Evolutionary conservation across 2,329 filamentous ascomycete species (phyloP), one percentile per base, ranked within the genome.

Genomic region (Fusarium poae): DNA sequence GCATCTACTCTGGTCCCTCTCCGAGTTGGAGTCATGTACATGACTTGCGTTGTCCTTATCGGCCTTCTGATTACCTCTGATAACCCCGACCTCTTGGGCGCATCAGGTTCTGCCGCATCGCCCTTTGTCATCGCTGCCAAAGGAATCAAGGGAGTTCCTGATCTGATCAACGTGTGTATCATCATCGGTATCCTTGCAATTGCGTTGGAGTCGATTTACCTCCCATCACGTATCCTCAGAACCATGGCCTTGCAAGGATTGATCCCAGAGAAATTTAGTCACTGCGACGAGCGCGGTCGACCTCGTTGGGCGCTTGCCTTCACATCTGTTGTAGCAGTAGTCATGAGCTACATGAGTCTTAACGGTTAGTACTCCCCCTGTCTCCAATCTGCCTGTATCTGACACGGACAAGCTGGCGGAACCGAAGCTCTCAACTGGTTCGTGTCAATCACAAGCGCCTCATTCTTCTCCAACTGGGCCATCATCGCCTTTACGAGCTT

Each of bases 161-260:
- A 62, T 15, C 29, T 72, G 11, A 49, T 72, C 12, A 72, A 72
- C 9, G 67, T 55, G 4, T 62, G 70, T 4, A 72, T 72, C 57
- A 72, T 72, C 3, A 58, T 67, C 3, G 70, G 69, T 12, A 57
- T 72, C 13, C 32, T 72, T 3, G 70, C 69, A 0, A 72, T 72
- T 3, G 42, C 62, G 13, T 46, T 54, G 2, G 67, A 70, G 53
- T 56, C 68, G 3, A 52, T 70, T 0, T 70, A 70, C 27, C 56
- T 70, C 1, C 42, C 67, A 1, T 70, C 68, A 3, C 44, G 68
- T 23, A 49, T 71, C 2, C 56, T 71, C 11, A 42, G 64, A 18
- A 70, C 68, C 3, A 71, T 71, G 68, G 59, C 67, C 2, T 32
- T 62, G 5, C 67, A 71, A 27, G 42, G 40, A 2, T 43, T 71